These are phyloP conservation scores for Waitea zeae DNA, from an alignment of 1,284 basidiomycete genomes.

Conservation along the genomic window DNA sequence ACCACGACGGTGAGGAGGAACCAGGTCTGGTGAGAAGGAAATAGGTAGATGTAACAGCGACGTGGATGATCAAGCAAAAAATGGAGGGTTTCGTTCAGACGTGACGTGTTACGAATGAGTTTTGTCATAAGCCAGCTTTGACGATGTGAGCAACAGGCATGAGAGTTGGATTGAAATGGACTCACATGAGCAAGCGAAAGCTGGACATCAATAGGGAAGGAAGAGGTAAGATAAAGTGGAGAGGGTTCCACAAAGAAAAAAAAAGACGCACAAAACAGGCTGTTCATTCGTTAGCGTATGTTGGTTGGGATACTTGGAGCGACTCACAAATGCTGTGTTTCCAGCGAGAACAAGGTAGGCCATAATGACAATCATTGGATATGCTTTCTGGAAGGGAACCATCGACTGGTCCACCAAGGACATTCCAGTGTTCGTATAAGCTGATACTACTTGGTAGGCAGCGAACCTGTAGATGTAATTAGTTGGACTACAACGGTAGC, in stretches of 20 bases:
- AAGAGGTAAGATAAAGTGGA: background rate
- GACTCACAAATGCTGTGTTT: conserved; percentile 80
- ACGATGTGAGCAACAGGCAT: background rate
- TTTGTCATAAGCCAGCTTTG: conserved; percentile 32
- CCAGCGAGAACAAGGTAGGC: conserved; percentile 71
- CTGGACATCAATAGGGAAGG: conserved; percentile 1
- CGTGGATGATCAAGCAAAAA: conserved; percentile 76
- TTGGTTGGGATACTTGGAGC: conserved; percentile 1
- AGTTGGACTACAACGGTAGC: background rate
- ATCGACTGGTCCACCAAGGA: conserved; percentile 84
- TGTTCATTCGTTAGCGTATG: conserved; percentile 13
- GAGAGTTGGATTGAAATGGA: background rate
- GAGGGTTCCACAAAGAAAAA: conserved; percentile 1
- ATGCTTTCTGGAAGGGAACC: conserved; percentile 77
- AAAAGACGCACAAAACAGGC: conserved; percentile 54
- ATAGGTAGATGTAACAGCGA: conserved; percentile 9
- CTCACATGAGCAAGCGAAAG: conserved; percentile 8
- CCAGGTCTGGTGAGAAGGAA: conserved; percentile 78
- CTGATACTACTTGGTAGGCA: conserved; percentile 72
- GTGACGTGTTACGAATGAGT: conserved; percentile 25
- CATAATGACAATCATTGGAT: conserved; percentile 58
- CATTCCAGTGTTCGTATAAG: conserved; percentile 83
- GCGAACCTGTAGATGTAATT: conserved; percentile 47
- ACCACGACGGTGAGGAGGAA: conserved; percentile 32
- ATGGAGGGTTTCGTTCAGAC: conserved; percentile 40